Conservation (phyloP, 768 basidiomycete genomes). For the Phanerochaete sordida region DNA sequence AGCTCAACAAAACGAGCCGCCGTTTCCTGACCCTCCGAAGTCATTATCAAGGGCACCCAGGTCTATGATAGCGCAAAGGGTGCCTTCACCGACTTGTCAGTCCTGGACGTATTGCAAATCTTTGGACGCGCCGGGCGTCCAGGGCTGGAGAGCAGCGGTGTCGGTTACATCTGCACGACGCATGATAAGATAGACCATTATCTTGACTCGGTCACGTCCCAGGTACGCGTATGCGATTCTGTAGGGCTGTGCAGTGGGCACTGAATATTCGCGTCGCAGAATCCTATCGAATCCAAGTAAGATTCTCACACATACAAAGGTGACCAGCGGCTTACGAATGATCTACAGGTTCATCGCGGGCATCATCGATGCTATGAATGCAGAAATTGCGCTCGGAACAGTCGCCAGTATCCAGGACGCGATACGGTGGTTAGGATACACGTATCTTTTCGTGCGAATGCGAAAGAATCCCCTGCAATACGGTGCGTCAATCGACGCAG, state of each 20-base stretch:
- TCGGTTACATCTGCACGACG: conserved; percentile 95
- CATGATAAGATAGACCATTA: conserved; percentile 92
- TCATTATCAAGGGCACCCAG: conserved; percentile 96
- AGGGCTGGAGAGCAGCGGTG: conserved; percentile 86
- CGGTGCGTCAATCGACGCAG: conserved; percentile 39
- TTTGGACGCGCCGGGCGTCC: conserved; percentile 95
- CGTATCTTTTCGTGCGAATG: conserved; percentile 96
- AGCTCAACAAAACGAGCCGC: neutral
- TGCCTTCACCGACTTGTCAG: conserved; percentile 86
- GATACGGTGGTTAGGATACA: conserved; percentile 94
- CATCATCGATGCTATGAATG: conserved; percentile 89
- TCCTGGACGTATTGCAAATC: conserved; percentile 95
- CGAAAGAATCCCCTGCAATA: conserved; percentile 84
- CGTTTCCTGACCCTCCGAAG: conserved; percentile 32
- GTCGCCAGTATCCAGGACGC: conserved; percentile 85
- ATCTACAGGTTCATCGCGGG: conserved; percentile 65
- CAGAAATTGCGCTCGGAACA: conserved; percentile 92
- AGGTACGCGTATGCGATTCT: conserved; percentile 44
- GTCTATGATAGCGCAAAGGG: conserved; percentile 91
- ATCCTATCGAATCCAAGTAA: conserved; percentile 95
- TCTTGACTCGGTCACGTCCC: conserved; percentile 81
- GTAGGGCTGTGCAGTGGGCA: neutral
- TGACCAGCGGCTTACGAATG: neutral
- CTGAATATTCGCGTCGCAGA: conserved; percentile 37
- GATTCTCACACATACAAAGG: too few relatives aligned